Base-by-base conservation (phyloP, 1,284 basidiomycete species). In the Cryptococcus sp. region DNA sequence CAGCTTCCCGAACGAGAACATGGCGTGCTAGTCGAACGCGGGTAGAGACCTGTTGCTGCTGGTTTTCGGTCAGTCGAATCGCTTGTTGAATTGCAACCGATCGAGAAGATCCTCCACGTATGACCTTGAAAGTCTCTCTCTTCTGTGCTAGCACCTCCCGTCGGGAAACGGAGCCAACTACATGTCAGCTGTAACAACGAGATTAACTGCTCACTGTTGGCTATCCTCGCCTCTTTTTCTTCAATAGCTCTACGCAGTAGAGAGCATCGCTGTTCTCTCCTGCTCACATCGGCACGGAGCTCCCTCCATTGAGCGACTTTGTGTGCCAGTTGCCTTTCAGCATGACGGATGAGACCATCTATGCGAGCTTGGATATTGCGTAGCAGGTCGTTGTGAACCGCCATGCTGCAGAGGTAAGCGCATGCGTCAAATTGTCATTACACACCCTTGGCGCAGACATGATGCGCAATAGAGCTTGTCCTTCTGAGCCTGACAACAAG, bases 1-100 rank as follows among this genome's bases (percentile, higher is more conserved):
- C 59, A 3, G 69, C 73, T 60, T 77, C 75, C 15, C 61, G 57
- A 1, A 73, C 65, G 4, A 77, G 57, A 1, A 77, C 73, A 11
- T 58, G 55, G 6, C 75, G 39, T 2, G 75, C 75, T 41, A 72
- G 66, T 3, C 68, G 55, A 2, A 77, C 62, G 1, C 68, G 63
- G 22, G 61, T 59, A 10, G 66, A 52, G 13, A 67, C 57, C 10
- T 63, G 59, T 11, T 54, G 58, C 46, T 72, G 73, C 26, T 67
- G 57, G 4, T 39, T 16, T 5, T 47, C 22, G 19, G 53, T 52
- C 1, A 20, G 37, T 29, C 53, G 50, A 23, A 63, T 41, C 13
- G 53, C 47, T 13, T n/a, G 15, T 25, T 40, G 37, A 1, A 61
- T 19, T 5, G 25, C 3, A 17, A 47, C 15, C 3, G 38, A 34